Evolutionary conservation across 345 rosid species (phyloP), one percentile per base, ranked within the genome.

Genomic region (Populus nigra): DNA sequence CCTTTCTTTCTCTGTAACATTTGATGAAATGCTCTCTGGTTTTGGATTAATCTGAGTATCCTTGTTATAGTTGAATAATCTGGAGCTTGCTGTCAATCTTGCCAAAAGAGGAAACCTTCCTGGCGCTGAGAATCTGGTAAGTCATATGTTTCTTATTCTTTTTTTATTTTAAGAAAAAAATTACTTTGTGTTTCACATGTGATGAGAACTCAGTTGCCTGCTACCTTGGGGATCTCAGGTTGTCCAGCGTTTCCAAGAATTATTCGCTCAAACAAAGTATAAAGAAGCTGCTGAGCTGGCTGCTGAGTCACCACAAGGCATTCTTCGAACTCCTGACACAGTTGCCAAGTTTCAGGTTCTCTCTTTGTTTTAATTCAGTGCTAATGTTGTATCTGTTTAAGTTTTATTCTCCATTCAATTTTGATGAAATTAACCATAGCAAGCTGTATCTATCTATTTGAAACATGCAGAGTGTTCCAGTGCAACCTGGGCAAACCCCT

Each of bases 231-330:
- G 57, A 38, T 84, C 69, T 79, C 87, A 96, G 99, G 99, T 96
- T 86, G 97, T 90, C 71, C 97, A 96, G 89, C 95, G 97, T 76
- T 96, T 96, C 83, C 98, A 96, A 88, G 99, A 94, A 80, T 83
- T 94, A 25, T 96, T 96, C 82, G 94, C 98, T 77, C 99, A 96
- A 79, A 94, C 97, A 35, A 96, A 96, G 86, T 96, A 96, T 82
- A 94, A 96, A 83, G 99, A 96, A 87, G 99, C 99, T 63, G 99
- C 99, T 76, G 99, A 96, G 87, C 97, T 96, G 77, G 99, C 99
- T 84, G 97, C 99, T 68, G 97, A 96, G 83, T 94, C 99, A 74
- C 99, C 99, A 11, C 98, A 91, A 77, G 99, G 99, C 75, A 86
- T 94, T 73, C 97, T 96, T 57, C 91, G 99, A 61, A 96, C 99